A percentile compares a stretch with the other conserved stretches of the same genome.
Conservation (phyloP, 345 rosid genomes). For the Lepidium aucheri region DNA sequence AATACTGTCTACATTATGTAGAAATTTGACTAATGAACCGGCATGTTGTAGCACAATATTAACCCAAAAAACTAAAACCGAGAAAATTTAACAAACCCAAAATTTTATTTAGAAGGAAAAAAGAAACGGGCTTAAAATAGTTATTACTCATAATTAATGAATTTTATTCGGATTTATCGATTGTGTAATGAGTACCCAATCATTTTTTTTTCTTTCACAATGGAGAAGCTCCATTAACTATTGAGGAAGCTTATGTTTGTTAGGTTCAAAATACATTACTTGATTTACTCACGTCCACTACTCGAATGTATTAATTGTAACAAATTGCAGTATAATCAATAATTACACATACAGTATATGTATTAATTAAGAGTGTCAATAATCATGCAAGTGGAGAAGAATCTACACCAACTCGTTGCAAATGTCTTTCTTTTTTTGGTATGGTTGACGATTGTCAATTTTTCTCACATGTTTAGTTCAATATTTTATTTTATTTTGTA, state of each 20-base stretch:
- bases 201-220: background rate
- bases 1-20: too few relatives aligned
- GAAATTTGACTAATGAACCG: too few relatives aligned
- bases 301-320: background rate
- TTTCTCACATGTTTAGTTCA: constrained; percentile 16
- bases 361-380: constrained; percentile 2
- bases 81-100: too few relatives aligned
- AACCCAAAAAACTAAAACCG: too few relatives aligned
- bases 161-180: too few relatives aligned
- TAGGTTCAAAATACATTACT: background rate
- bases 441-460: constrained; percentile 18
- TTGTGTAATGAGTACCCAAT: too few relatives aligned
- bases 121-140: too few relatives aligned
- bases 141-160: too few relatives aligned
- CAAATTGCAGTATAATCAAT: background rate
- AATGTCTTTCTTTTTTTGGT: constrained; percentile 21
- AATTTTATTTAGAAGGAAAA: too few relatives aligned
- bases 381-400: constrained; percentile 18
- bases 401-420: constrained; percentile 19
- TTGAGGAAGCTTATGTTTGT: background rate
- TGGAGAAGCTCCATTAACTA: background rate
- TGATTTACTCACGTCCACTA: background rate
- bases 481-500: constrained; percentile 12
- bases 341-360: background rate
- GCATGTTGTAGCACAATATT: too few relatives aligned